Evolutionary conservation across 2,329 filamentous ascomycete genomes (phyloP).

Genomic region (Furcasterigmium furcatum): DNA sequence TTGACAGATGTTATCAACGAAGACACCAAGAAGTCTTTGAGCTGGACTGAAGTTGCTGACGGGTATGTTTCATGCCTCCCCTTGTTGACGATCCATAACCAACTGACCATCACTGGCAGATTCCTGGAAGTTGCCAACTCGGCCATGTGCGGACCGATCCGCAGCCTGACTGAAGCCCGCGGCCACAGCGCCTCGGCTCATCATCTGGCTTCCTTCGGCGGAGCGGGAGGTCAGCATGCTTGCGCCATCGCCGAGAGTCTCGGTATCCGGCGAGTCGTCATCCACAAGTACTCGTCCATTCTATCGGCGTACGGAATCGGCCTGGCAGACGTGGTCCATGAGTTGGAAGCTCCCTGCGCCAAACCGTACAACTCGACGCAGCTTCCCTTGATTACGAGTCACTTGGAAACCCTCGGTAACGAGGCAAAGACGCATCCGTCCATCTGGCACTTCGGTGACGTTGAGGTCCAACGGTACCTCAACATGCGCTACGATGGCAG

Average conservation of each 20-base stretch:
- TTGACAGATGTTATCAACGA: slow-evolving; percentile 38
- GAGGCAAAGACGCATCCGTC: slow-evolving; percentile 21
- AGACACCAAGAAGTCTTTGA: slow-evolving; percentile 19
- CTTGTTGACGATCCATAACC: neutral
- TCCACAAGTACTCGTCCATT: slow-evolving; percentile 25
- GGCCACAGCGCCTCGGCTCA: slow-evolving; percentile 29
- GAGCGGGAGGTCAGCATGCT: slow-evolving; percentile 35
- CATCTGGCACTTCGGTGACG: slow-evolving; percentile 23
- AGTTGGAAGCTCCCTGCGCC: slow-evolving; percentile 25
- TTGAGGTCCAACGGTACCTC: slow-evolving; percentile 39
- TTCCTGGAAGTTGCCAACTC: slow-evolving; percentile 32
- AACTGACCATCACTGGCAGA: slow-evolving; percentile 3
- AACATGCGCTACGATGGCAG: slow-evolving; percentile 42
- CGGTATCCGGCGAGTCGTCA: slow-evolving; percentile 30
- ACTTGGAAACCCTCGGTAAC: slow-evolving; percentile 20
- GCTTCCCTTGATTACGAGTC: slow-evolving; percentile 11
- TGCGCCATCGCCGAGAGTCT: slow-evolving; percentile 30
- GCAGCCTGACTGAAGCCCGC: slow-evolving; percentile 28
- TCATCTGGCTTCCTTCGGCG: slow-evolving; percentile 30
- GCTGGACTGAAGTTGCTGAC: slow-evolving; percentile 42
- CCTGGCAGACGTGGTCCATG: slow-evolving; percentile 29
- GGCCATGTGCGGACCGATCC: slow-evolving; percentile 30
- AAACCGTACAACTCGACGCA: slow-evolving; percentile 13
- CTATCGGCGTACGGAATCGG: slow-evolving; percentile 39
- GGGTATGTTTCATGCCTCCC: slow-evolving; percentile 20